Percentiles rank a stretch among this genome's conserved stretches.
Conservation (phyloP, 225 moss, liverwort and hornwort genomes). For the Takakia lepidozioides region DNA sequence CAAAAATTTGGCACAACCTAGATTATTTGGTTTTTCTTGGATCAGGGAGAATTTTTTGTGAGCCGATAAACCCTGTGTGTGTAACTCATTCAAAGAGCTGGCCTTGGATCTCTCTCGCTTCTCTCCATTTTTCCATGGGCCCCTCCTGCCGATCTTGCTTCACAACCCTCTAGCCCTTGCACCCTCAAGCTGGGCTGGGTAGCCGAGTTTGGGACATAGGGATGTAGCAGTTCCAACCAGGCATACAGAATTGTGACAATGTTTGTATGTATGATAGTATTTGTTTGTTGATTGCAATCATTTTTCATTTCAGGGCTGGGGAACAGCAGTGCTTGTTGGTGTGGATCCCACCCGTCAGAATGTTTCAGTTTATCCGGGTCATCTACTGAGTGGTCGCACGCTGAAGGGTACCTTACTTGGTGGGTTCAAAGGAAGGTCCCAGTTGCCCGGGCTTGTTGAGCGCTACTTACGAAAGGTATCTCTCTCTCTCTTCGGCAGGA, state of each 20-base stretch:
- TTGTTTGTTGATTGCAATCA: not conserved
- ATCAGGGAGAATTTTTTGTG: too few species aligned
- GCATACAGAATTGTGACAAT: too few species aligned
- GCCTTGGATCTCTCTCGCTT: too few species aligned
- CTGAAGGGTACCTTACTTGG: conserved; percentile 66
- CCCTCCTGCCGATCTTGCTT: too few species aligned
- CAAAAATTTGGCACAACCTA: too few species aligned
- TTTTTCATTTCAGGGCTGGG: conserved; percentile 52
- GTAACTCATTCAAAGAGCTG: too few species aligned
- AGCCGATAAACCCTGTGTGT: too few species aligned
- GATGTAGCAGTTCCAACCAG: not conserved
- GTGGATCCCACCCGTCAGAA: conserved; percentile 33
- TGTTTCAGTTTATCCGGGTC: conserved; percentile 39
- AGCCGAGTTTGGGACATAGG: not conserved
- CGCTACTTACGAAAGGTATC: conserved; percentile 64
- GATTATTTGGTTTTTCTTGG: too few species aligned
- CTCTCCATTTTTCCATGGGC: too few species aligned
- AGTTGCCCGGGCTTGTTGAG: conserved; percentile 78
- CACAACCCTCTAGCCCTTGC: not conserved
- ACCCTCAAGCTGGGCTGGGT: not conserved
- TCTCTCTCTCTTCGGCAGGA: not conserved
- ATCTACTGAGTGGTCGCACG: conserved; percentile 48
- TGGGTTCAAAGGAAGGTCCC: conserved; percentile 62
- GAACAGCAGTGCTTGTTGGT: conserved; percentile 52
- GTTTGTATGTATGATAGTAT: not conserved